Percentiles rank a stretch among this genome's conserved stretches.
Conservation (phyloP, 2,329 filamentous ascomycete species). For the Leptographium flavum region DNA sequence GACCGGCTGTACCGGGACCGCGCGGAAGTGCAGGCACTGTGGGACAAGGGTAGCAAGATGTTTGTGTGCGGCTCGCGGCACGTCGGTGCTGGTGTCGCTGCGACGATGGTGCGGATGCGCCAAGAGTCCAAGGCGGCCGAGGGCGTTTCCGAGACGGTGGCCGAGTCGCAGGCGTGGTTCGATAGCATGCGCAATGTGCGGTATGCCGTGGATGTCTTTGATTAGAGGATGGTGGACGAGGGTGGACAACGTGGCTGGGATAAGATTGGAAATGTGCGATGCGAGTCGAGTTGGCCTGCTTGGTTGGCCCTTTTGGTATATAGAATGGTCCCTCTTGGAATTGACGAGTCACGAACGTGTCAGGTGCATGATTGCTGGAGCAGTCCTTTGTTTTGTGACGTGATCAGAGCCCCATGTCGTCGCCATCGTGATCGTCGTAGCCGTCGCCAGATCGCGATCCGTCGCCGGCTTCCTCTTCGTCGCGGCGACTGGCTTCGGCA, state of each 20-base stretch:
- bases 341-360: no score
- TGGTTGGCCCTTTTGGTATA: no score
- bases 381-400: neutral
- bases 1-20: slow-evolving; percentile 31
- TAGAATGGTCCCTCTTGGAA: no score
- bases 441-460: slow-evolving; percentile 44
- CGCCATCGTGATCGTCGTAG: slow-evolving; percentile 46
- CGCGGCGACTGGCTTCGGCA: slow-evolving; percentile 60
- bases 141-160: slow-evolving; percentile 17
- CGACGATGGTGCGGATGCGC: slow-evolving; percentile 20
- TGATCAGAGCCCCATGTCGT: slow-evolving; percentile 30
- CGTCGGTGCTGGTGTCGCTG: slow-evolving; percentile 26
- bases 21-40: slow-evolving; percentile 18
- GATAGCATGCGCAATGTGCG: slow-evolving; percentile 36
- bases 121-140: slow-evolving; percentile 18
- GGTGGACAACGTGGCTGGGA: neutral
- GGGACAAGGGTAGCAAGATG: slow-evolving; percentile 29
- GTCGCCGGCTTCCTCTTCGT: slow-evolving; percentile 59
- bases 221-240: slow-evolving; percentile 17
- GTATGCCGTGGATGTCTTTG: slow-evolving; percentile 48
- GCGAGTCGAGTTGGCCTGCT: no score
- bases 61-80: slow-evolving; percentile 45
- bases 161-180: slow-evolving; percentile 31
- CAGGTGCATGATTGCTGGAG: neutral
- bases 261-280: neutral